Evolutionary conservation across 192 early-diverging fungal species (phyloP), one percentile per base, ranked within the genome.

Genomic region (Chytriomyces sp.): DNA sequence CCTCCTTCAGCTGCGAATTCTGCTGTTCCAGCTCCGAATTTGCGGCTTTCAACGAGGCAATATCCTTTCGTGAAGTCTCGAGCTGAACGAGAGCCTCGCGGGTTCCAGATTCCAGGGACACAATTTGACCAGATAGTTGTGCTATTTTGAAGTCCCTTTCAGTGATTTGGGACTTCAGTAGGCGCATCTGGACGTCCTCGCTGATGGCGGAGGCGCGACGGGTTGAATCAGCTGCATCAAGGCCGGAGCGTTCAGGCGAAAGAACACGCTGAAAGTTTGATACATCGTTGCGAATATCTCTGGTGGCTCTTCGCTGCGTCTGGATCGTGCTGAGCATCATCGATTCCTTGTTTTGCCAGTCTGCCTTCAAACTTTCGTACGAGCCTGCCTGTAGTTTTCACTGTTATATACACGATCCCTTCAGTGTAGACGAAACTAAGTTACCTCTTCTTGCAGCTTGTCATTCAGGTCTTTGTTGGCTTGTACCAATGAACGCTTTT

Each of bases 1-100:
- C 63, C 12, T 39, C 40, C 12, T 12, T 7, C n/a, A 64, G 26
- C 1, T 22, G 7, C 37, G 63, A 7, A 41, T 64, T 64, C 28
- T 64, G 26, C 30, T 64, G 63, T 26, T 64, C 39, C 12, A 64
- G 40, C 19, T 64, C 63, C 19, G 63, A 39, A 26, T 32, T n/a
- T 14, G 22, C 19, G 19, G 17, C 10, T 28, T 22, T 12, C 39
- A 64, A 28, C n/a, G 63, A 22, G 39, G 19, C 25, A 0, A 44
- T 64, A 2, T 64, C 39, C 22, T 10, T 39, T 1, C 49, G 17
- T 17, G 40, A 5, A 10, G 39, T 6, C n/a, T 6, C 5, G 7
- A 36, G 37, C 12, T 26, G 25, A 8, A 14, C 7, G 7, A 44
- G 17, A 7, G 40, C 17, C 22, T 31, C 28, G 7, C 34, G 39